phyloP scores from a whole-genome alignment of 345 rosid genomes.

The Luvunga scandens region DNA sequence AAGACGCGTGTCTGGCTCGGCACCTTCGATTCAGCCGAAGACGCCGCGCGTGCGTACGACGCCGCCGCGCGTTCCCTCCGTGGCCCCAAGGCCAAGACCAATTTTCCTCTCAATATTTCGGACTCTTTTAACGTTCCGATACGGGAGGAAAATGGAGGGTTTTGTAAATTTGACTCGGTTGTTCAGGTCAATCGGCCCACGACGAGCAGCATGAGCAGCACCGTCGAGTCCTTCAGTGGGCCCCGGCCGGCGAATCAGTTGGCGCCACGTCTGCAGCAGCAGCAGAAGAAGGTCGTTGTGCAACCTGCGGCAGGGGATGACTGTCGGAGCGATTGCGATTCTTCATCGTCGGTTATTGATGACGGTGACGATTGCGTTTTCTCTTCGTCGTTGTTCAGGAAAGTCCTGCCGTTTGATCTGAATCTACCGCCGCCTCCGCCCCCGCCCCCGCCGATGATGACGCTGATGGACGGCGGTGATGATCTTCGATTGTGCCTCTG shows the following conservation, averaged over 20 bases:
- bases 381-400: conserved; percentile 22
- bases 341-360: conserved; percentile 46
- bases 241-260: conserved; percentile 22
- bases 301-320: conserved; percentile 30
- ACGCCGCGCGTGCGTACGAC: conserved; percentile 37
- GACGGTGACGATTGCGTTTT: conserved; percentile 33
- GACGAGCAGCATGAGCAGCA: conserved; percentile 38
- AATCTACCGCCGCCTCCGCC: conserved; percentile 33
- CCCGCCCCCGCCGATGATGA: background rate
- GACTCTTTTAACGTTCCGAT: background rate
- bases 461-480: conserved; percentile 17
- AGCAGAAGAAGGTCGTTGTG: background rate
- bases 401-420: conserved; percentile 41
- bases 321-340: conserved; percentile 46
- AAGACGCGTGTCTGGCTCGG: conserved; percentile 42
- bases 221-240: conserved; percentile 39
- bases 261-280: conserved; percentile 8
- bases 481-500: conserved; percentile 35
- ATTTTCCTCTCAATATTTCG: conserved; percentile 17
- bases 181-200: conserved; percentile 30
- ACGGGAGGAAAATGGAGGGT: background rate
- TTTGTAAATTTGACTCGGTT: conserved; percentile 6
- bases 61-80: conserved; percentile 35
- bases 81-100: conserved; percentile 39
- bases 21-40: conserved; percentile 37